These are phyloP conservation scores for Alternaria ethzedia DNA, from an alignment of 2,329 filamentous ascomycete species.

Conservation along the genomic window DNA sequence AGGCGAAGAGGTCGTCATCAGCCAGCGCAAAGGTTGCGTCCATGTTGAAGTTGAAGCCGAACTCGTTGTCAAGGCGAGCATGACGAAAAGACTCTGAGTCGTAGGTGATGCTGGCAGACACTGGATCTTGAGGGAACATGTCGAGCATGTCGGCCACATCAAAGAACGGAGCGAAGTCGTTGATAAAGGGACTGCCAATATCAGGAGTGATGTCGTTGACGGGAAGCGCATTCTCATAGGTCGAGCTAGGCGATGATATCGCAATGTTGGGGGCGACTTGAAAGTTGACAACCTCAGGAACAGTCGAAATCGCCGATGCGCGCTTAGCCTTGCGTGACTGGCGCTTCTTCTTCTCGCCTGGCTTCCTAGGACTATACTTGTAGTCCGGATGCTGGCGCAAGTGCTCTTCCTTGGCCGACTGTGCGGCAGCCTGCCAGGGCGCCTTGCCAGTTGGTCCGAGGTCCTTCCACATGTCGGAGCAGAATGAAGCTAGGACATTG, in stretches of 20 bases:
- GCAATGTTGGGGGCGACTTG: neutral
- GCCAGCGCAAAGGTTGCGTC: slow-evolving; percentile 5
- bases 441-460: slow-evolving; percentile 21
- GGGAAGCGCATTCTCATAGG: too few species aligned
- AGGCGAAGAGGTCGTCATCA: neutral
- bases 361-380: slow-evolving; percentile 36
- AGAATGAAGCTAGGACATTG: slow-evolving; percentile 20
- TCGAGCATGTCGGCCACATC: neutral
- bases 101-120: slow-evolving; percentile 6
- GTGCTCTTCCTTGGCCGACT: slow-evolving; percentile 27
- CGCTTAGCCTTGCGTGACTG: slow-evolving; percentile 31
- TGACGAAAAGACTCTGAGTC: slow-evolving; percentile 22
- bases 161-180: slow-evolving; percentile 9
- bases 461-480: slow-evolving; percentile 24
- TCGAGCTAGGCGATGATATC: neutral
- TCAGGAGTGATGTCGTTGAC: neutral
- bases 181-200: slow-evolving; percentile 1
- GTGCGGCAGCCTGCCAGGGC: slow-evolving; percentile 23
- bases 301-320: slow-evolving; percentile 14
- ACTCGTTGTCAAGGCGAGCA: slow-evolving; percentile 17
- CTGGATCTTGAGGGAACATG: neutral
- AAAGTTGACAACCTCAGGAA: slow-evolving; percentile 7
- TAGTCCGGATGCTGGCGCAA: slow-evolving; percentile 30
- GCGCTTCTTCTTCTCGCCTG: slow-evolving; percentile 37
- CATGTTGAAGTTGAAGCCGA: slow-evolving; percentile 1